Conservation (phyloP, 1,284 basidiomycete genomes). For the Schizophyllum amplum region DNA sequence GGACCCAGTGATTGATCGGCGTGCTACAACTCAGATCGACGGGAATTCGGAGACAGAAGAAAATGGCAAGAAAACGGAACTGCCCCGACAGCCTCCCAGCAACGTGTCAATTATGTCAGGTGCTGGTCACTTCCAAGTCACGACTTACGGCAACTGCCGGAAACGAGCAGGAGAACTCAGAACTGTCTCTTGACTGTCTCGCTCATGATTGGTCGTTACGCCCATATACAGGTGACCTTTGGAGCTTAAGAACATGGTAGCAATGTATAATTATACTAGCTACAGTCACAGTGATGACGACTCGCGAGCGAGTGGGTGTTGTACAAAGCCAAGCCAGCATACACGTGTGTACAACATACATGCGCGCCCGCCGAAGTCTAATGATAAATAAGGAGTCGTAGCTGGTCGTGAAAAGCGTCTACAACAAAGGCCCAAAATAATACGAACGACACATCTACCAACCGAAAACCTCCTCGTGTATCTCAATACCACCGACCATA, state of each 20-base stretch:
- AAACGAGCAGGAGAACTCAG: too few species aligned
- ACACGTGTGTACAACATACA: background rate
- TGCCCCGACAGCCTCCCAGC: too few species aligned
- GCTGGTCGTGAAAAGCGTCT: background rate
- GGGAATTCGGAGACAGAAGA: too few species aligned
- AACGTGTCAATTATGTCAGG: too few species aligned
- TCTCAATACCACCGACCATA: slow-evolving; percentile 60
- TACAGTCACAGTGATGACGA: background rate
- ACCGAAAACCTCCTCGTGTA: slow-evolving; percentile 49
- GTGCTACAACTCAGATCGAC: too few species aligned
- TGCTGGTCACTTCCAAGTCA: too few species aligned
- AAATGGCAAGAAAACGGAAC: too few species aligned
- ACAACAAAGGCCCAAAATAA: background rate
- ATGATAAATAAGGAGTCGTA: background rate
- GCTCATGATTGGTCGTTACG: too few species aligned
- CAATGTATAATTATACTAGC: background rate
- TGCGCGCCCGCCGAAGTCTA: background rate
- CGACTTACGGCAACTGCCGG: too few species aligned
- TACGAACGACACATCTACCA: background rate
- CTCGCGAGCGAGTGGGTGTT: background rate
- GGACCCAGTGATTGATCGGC: too few species aligned
- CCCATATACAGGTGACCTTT: background rate
- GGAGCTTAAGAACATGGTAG: background rate
- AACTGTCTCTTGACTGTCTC: too few species aligned
- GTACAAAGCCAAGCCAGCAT: background rate